phyloP scores from a whole-genome alignment of 352 stramenopile genomes.

The Pythium guiyangense region DNA sequence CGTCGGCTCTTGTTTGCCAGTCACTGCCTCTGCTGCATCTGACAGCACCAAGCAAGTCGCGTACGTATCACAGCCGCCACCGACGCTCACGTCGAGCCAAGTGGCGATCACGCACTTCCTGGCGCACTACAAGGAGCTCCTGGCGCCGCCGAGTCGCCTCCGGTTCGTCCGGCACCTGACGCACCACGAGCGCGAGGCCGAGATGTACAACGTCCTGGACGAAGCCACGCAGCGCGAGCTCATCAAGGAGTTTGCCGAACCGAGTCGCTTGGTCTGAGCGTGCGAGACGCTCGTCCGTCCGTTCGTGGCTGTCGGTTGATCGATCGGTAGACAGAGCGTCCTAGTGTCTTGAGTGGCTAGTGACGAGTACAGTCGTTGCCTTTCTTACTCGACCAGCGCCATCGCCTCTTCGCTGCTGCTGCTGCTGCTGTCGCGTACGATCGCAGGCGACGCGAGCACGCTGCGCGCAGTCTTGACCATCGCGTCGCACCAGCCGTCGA shows the following conservation, averaged over 20 bases:
- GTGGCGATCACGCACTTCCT: conserved; percentile 38
- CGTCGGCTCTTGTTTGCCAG: too few relatives aligned
- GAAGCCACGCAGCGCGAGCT: conserved; percentile 32
- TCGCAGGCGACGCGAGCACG: too few relatives aligned
- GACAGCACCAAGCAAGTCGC: too few relatives aligned
- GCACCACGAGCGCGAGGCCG: conserved; percentile 37
- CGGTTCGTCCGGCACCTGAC: conserved; percentile 42
- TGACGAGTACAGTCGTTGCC: too few relatives aligned
- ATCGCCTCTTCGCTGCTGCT: too few relatives aligned
- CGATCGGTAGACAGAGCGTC: too few relatives aligned
- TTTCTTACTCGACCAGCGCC: too few relatives aligned
- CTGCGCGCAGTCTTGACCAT: conserved; percentile 11
- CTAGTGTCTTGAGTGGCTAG: too few relatives aligned
- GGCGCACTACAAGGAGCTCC: conserved; percentile 26
- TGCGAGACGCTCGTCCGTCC: too few relatives aligned
- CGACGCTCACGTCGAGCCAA: conserved; percentile 29
- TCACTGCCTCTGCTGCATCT: too few relatives aligned
- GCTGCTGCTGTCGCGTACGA: too few relatives aligned
- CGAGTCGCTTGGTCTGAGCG: conserved; percentile 2
- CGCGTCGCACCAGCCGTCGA: conserved; percentile 33
- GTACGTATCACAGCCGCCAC: background rate
- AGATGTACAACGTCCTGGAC: conserved; percentile 67
- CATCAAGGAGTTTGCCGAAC: conserved; percentile 32
- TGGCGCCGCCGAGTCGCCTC: conserved; percentile 22
- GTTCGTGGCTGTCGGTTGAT: too few relatives aligned